Evolutionary conservation across 305 asterid species (phyloP).

Genomic region (Fraxinus albicans): DNA sequence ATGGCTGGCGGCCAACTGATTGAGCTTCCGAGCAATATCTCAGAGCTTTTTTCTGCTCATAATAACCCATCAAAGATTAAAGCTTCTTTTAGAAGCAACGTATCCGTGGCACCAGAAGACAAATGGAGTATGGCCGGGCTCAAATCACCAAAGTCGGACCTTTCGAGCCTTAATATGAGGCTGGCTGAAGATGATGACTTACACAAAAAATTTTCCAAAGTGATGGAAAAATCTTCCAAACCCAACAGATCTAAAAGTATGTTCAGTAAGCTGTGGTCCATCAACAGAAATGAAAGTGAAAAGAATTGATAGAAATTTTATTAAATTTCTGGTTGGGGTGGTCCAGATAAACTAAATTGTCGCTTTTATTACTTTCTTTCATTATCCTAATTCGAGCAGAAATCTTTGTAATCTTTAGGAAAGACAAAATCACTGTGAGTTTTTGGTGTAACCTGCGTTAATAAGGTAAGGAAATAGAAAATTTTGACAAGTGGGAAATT

Average conservation of each 20-base stretch:
- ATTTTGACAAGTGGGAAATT: constrained; percentile 16
- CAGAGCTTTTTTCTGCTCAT: constrained; percentile 63
- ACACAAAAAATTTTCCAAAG: constrained; percentile 24
- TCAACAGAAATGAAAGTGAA: constrained; percentile 49
- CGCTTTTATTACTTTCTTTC: neutral
- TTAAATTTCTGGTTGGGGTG: constrained; percentile 19
- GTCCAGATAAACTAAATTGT: neutral
- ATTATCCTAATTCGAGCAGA: constrained; percentile 26
- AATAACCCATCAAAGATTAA: constrained; percentile 46
- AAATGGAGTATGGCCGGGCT: constrained; percentile 72
- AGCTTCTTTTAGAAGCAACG: constrained; percentile 36
- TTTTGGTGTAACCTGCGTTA: constrained; percentile 45
- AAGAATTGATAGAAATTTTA: constrained; percentile 43
- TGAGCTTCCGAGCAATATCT: constrained; percentile 69
- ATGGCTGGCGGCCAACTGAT: constrained; percentile 62
- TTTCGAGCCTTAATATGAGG: constrained; percentile 79
- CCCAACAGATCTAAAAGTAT: constrained; percentile 64
- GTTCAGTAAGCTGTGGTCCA: constrained; percentile 79
- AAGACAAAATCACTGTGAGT: constrained; percentile 36
- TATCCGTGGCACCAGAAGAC: constrained; percentile 42
- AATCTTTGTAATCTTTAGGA: constrained; percentile 50
- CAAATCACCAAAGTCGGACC: constrained; percentile 62
- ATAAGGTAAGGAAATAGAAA: constrained; percentile 28
- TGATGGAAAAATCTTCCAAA: constrained; percentile 43
- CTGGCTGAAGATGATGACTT: constrained; percentile 62